Evolutionary conservation across 805 yeast genomes (phyloP).

Genomic region (Wickerhamiella occidentalis): DNA sequence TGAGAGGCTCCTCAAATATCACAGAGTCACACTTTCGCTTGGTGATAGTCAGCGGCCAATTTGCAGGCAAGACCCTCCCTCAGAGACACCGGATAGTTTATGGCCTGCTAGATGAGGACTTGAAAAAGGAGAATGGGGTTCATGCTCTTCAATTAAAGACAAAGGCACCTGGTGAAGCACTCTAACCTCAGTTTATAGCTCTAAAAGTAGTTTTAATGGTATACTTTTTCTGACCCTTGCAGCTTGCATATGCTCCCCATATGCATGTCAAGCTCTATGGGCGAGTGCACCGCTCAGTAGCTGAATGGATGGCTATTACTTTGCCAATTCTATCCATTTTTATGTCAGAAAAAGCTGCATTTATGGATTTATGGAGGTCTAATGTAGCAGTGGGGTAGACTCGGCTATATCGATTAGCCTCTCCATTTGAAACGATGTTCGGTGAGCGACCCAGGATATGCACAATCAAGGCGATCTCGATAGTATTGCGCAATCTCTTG

Average conservation of each 20-base stretch:
- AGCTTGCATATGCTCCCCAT: not conserved
- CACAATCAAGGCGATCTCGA: too few relatives aligned
- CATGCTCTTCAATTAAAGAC: constrained; percentile 85
- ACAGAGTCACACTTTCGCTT: constrained; percentile 75
- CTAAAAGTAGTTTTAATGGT: not conserved
- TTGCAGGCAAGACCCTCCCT: constrained; percentile 54
- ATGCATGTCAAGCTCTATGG: not conserved
- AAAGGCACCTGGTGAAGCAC: constrained; percentile 50
- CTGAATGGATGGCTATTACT: too few relatives aligned
- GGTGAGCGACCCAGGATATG: too few relatives aligned
- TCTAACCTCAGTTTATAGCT: not conserved
- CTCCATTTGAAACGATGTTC: too few relatives aligned
- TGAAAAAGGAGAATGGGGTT: constrained; percentile 49
- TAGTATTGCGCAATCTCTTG: too few relatives aligned
- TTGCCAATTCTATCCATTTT: too few relatives aligned
- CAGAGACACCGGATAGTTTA: constrained; percentile 70
- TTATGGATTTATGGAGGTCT: too few relatives aligned
- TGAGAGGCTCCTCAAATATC: constrained; percentile 57
- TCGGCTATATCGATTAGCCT: too few relatives aligned
- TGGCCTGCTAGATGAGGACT: constrained; percentile 55
- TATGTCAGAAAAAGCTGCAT: too few relatives aligned
- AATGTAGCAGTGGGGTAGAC: too few relatives aligned
- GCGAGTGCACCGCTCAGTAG: not conserved
- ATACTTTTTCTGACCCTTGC: not conserved
- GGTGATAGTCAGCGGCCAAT: constrained; percentile 56